Evolutionary conservation across 371 early-diverging fungal genomes (phyloP).

Genomic region (Mortierella polycephala): DNA sequence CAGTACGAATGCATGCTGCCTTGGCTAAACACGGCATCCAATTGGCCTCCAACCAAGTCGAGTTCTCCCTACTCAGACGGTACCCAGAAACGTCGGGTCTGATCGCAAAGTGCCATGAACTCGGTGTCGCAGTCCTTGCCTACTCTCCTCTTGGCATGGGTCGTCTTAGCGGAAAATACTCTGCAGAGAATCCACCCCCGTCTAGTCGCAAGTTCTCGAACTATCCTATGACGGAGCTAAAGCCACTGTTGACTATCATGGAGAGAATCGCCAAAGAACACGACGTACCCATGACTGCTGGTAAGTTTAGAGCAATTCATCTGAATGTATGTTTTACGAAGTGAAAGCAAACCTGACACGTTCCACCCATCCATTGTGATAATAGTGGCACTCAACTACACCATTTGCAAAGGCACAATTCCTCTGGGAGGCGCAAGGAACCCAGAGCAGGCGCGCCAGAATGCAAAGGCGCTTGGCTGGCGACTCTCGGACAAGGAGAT

Average conservation of each 20-base stretch:
- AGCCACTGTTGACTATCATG: constrained; percentile 40
- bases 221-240: constrained; percentile 42
- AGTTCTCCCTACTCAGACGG: constrained; percentile 61
- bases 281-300: constrained; percentile 60
- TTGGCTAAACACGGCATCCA: constrained; percentile 62
- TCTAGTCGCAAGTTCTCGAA: constrained; percentile 39
- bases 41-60: constrained; percentile 67
- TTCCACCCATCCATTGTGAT: background rate
- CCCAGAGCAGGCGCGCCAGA: constrained; percentile 62
- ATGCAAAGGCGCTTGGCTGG: constrained; percentile 62
- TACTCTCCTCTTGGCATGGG: constrained; percentile 68
- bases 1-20: constrained; percentile 61
- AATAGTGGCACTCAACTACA: constrained; percentile 45
- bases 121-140: constrained; percentile 68
- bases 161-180: constrained; percentile 63
- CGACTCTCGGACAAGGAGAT: constrained; percentile 60
- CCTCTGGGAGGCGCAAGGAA: constrained; percentile 67
- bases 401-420: constrained; percentile 59
- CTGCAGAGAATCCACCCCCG: constrained; percentile 56
- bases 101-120: constrained; percentile 64
- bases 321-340: background rate
- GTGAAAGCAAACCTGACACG: background rate
- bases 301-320: constrained; percentile 14
- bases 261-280: constrained; percentile 51
- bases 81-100: constrained; percentile 63